Conservation (phyloP, 2,329 filamentous ascomycete species). For the Ceratocystis eucalypticola region DNA sequence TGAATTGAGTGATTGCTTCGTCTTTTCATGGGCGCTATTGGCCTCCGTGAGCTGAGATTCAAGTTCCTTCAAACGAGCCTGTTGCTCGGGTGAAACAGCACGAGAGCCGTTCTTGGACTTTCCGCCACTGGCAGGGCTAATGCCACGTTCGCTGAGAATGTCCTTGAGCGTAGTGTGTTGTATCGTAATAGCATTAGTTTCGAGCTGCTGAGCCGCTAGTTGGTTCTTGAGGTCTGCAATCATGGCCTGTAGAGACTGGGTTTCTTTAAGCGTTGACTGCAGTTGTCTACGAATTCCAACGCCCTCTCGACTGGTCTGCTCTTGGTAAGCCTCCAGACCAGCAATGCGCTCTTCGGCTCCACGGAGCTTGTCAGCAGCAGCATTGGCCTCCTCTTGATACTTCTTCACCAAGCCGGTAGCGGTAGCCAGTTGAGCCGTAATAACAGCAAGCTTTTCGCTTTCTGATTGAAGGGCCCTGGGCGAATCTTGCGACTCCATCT, state of each 20-base stretch:
- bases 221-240: conserved; percentile 73
- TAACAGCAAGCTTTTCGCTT: conserved; percentile 53
- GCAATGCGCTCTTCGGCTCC: conserved; percentile 93
- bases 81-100: conserved; percentile 66
- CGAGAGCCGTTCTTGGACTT: conserved; percentile 53
- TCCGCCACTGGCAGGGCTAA: conserved; percentile 60
- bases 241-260: conserved; percentile 64
- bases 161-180: conserved; percentile 91
- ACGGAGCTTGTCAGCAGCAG: conserved; percentile 74
- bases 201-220: conserved; percentile 73
- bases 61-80: conserved; percentile 64
- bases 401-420: conserved; percentile 72
- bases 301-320: conserved; percentile 88
- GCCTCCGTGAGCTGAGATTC: conserved; percentile 75
- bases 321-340: conserved; percentile 90
- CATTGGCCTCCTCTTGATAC: conserved; percentile 78
- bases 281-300: conserved; percentile 81
- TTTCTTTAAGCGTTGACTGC: conserved; percentile 69
- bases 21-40: conserved; percentile 70
- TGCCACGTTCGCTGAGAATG: conserved; percentile 75
- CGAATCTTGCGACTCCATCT: conserved; percentile 45
- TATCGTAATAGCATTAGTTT: conserved; percentile 83
- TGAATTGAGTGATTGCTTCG: conserved; percentile 60
- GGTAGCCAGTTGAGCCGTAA: conserved; percentile 66
- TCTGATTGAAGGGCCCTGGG: conserved; percentile 36